These are phyloP conservation scores for Tarenaya hassleriana DNA, from an alignment of 345 rosid genomes.

Conservation along the genomic window DNA sequence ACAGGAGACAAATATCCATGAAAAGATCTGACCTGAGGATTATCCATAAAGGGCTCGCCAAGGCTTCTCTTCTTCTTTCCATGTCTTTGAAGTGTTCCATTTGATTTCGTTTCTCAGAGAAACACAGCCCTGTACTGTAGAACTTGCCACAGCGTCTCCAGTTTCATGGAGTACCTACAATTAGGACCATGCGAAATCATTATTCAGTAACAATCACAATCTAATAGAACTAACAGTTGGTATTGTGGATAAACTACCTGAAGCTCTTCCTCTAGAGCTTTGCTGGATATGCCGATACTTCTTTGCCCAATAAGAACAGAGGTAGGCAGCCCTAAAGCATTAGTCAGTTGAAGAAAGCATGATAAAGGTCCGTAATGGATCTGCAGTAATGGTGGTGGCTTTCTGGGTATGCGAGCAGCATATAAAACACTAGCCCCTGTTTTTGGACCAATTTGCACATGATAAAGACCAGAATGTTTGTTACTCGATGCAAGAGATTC, in stretches of 20 bases:
- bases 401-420: slow-evolving; percentile 40
- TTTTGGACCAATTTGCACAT: slow-evolving; percentile 58
- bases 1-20: too few relatives aligned
- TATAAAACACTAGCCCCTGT: slow-evolving; percentile 40
- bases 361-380: slow-evolving; percentile 67
- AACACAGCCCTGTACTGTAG: slow-evolving; percentile 30
- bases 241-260: slow-evolving; percentile 39
- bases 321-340: slow-evolving; percentile 50
- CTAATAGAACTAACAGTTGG: not conserved
- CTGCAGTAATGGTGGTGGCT: slow-evolving; percentile 49
- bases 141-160: slow-evolving; percentile 52
- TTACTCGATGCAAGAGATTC: slow-evolving; percentile 28
- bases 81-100: slow-evolving; percentile 47
- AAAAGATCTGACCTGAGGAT: slow-evolving; percentile 19
- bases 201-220: slow-evolving; percentile 6
- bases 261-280: slow-evolving; percentile 40
- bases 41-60: slow-evolving; percentile 80
- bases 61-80: slow-evolving; percentile 46
- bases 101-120: slow-evolving; percentile 36
- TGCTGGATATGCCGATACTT: slow-evolving; percentile 32
- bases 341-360: slow-evolving; percentile 69
- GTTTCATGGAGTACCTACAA: slow-evolving; percentile 47
- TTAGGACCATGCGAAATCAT: slow-evolving; percentile 13
- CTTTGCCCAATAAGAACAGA: slow-evolving; percentile 47
- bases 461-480: slow-evolving; percentile 34